Evolutionary conservation across 352 stramenopile genomes (phyloP).

Genomic region (Blastocystis sp.): DNA sequence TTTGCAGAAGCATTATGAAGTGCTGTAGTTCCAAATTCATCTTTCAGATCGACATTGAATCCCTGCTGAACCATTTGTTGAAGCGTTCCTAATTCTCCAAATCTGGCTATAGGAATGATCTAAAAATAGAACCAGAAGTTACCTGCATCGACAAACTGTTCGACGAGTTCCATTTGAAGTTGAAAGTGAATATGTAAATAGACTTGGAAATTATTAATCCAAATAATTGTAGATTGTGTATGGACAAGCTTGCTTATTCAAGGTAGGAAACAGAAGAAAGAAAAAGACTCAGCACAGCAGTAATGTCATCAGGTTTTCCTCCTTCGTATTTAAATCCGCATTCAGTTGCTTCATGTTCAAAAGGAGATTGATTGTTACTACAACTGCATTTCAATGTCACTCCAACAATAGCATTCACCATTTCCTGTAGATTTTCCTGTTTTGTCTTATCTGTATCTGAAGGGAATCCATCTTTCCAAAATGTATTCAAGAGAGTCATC

Average conservation of each 20-base stretch:
- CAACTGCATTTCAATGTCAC: slow-evolving; percentile 11
- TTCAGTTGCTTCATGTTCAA: neutral
- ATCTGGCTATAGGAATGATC: slow-evolving; percentile 10
- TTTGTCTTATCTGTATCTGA: neutral
- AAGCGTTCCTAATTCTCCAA: neutral
- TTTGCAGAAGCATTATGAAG: slow-evolving; percentile 4
- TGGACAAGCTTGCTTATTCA: neutral
- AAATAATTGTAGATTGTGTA: neutral
- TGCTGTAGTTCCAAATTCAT: slow-evolving; percentile 1
- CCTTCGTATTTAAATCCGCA: slow-evolving; percentile 10
- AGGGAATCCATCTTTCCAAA: slow-evolving; percentile 19
- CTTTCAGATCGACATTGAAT: neutral
- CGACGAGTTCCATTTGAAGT: neutral
- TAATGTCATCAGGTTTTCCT: slow-evolving; percentile 30
- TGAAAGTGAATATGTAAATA: neutral
- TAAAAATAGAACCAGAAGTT: neutral
- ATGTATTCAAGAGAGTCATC: neutral
- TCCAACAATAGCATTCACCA: slow-evolving; percentile 29
- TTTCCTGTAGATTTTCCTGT: neutral
- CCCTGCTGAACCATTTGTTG: neutral
- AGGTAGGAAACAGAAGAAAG: neutral
- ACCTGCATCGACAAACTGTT: neutral
- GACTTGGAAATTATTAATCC: neutral
- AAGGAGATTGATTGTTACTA: neutral
- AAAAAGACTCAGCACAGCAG: slow-evolving; percentile 8